These are phyloP conservation scores for Phoma herbarum DNA, from an alignment of 2,329 filamentous ascomycete genomes.

Conservation along the genomic window DNA sequence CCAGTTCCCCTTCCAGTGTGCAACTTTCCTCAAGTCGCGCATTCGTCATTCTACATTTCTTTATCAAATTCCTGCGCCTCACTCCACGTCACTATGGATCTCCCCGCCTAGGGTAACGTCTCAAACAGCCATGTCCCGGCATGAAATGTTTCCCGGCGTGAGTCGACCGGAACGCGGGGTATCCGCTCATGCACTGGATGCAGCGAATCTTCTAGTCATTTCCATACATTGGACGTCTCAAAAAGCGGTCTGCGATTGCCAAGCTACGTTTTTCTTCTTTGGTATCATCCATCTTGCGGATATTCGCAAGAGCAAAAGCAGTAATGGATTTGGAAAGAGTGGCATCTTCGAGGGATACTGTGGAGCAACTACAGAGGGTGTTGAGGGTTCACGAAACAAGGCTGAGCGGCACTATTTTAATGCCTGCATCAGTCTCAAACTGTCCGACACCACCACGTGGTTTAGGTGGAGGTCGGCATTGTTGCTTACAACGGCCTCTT, in stretches of 20 bases:
- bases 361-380: slow-evolving; percentile 1
- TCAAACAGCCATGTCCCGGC: slow-evolving; percentile 36
- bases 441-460: slow-evolving; percentile 13
- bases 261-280: slow-evolving; percentile 23
- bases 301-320: slow-evolving; percentile 19
- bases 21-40: slow-evolving; percentile 21
- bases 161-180: slow-evolving; percentile 43
- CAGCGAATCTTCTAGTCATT: slow-evolving; percentile 41
- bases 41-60: slow-evolving; percentile 22
- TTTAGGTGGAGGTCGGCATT: slow-evolving; percentile 8
- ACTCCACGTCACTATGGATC: slow-evolving; percentile 33
- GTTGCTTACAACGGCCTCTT: slow-evolving; percentile 4
- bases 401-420: slow-evolving; percentile 4
- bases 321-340: slow-evolving; percentile 25
- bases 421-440: slow-evolving; percentile 8
- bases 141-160: slow-evolving; percentile 28
- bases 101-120: slow-evolving; percentile 24
- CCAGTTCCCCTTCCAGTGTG: slow-evolving; percentile 7
- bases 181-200: slow-evolving; percentile 45
- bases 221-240: slow-evolving; percentile 43
- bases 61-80: slow-evolving; percentile 35
- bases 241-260: slow-evolving; percentile 24
- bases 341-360: slow-evolving; percentile 3
- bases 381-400: slow-evolving; percentile 1
- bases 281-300: slow-evolving; percentile 17